Conservation (phyloP, 352 stramenopile genomes). For the Paralagenidium karlingii region DNA sequence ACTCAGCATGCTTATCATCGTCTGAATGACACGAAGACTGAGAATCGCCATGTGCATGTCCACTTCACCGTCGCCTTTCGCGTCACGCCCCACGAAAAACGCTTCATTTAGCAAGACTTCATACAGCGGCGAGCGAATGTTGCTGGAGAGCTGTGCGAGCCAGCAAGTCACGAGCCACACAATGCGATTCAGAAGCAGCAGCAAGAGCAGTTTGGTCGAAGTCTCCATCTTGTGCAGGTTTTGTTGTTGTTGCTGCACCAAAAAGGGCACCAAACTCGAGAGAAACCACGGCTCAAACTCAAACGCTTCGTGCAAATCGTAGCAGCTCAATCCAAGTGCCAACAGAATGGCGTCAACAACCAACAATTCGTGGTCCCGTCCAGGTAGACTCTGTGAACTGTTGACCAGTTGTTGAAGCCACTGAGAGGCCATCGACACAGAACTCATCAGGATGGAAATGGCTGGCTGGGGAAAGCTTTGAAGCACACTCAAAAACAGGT, state of each 20-base stretch:
- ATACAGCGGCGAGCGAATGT: conserved; percentile 61
- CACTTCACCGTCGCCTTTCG: conserved; percentile 9
- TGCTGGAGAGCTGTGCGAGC: conserved; percentile 64
- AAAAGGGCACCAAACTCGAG: conserved; percentile 49
- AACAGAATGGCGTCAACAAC: conserved; percentile 72
- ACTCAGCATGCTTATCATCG: conserved; percentile 62
- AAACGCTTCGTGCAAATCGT: conserved; percentile 79
- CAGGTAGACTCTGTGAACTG: not conserved
- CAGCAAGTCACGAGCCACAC: conserved; percentile 83
- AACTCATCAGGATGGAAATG: conserved; percentile 53
- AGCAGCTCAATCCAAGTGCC: conserved; percentile 67
- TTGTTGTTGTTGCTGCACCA: no score
- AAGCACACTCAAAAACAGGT: conserved; percentile 72
- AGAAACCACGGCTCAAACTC: conserved; percentile 83
- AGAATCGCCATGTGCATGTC: conserved; percentile 18
- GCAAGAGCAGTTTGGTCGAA: conserved; percentile 8
- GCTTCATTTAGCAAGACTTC: conserved; percentile 38
- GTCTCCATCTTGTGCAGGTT: no score
- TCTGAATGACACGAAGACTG: conserved; percentile 60
- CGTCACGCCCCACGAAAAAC: conserved; percentile 13
- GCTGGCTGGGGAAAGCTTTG: conserved; percentile 57
- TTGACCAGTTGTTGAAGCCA: conserved; percentile 28
- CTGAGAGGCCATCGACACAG: conserved; percentile 33
- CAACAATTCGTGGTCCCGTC: conserved; percentile 17
- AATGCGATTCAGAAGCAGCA: conserved; percentile 51